Evolutionary conservation across 352 stramenopile genomes (phyloP), one percentile per base, ranked within the genome.

Genomic region (Phytophthora boehmeriae): DNA sequence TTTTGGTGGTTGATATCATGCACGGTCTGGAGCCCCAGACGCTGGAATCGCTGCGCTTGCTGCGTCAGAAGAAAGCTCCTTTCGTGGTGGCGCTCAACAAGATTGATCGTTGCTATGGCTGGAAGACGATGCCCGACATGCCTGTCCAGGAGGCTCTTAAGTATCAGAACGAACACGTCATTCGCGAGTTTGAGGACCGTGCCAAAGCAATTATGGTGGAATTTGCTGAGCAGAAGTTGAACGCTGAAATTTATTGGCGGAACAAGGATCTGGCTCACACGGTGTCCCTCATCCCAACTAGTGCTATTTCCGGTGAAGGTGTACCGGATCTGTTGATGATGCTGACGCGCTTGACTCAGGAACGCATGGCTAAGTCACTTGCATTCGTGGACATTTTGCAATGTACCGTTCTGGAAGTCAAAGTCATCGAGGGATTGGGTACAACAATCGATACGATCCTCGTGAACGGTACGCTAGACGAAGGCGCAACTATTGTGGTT

Each of bases 1-100:
- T 99, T 68, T 72, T 99, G 8, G 98, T 99, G 3, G 92, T 99
- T 2, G 98, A 99, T 79, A 97, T 99, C 47, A 99, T 99, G 97
- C 97, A 99, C 86, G 97, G 97, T 61, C 80, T 99, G 8, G 97
- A 99, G 83, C 97, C 95, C 45, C 97, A 99, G 76, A 99, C 98
- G 19, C 96, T 99, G 63, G 98, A 99, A 71, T 99, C 95, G 74
- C 78, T 99, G 25, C 96, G 97, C n/a, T 88, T 99, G 76, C 76
- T 99, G 38, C 83, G 86, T 11, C 88, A 96, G 41, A 97, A 98
- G 68, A 88, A 92, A 47, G 98, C 97, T 34, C 98, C 98, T 17
- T 99, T 99, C 66, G 93, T 99, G 14, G 95, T 99, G 22, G 98
- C 98, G 17, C 85, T 99, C 23, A 99, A 99, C 84, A 99, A 99